A percentile compares a stretch with the other conserved stretches of the same genome.
Evolutionary conservation across 257 asterid species (phyloP).

Genomic region (Jaltomata sinuosa): DNA sequence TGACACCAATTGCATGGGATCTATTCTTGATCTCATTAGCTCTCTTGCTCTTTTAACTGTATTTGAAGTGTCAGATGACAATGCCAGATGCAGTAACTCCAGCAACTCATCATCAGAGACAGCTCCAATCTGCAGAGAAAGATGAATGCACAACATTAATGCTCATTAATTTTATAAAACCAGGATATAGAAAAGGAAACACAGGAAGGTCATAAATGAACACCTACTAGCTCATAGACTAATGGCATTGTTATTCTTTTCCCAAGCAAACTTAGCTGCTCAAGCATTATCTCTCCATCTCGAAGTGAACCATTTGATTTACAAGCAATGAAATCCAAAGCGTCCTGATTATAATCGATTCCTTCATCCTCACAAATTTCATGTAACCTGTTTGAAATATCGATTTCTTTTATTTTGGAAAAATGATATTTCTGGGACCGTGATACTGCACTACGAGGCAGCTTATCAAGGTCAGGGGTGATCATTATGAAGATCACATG

Average conservation of each 20-base stretch:
- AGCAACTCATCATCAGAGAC: conserved; percentile 89
- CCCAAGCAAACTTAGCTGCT: conserved; percentile 82
- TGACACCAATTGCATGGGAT: conserved; percentile 83
- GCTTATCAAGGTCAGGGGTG: conserved; percentile 59
- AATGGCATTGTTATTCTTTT: conserved; percentile 64
- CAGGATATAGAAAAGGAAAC: background rate
- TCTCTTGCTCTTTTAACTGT: conserved; percentile 81
- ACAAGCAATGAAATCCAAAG: conserved; percentile 54
- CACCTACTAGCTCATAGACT: conserved; percentile 74
- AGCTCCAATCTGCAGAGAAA: conserved; percentile 60
- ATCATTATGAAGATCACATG: conserved; percentile 56
- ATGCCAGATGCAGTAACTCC: conserved; percentile 62
- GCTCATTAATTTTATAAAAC: background rate
- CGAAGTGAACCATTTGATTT: conserved; percentile 79
- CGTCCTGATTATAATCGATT: conserved; percentile 52
- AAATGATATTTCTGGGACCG: conserved; percentile 49
- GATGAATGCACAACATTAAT: background rate
- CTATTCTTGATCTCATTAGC: conserved; percentile 69
- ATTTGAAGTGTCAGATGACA: conserved; percentile 77
- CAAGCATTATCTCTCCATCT: conserved; percentile 92
- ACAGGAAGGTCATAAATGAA: background rate
- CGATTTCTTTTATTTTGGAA: conserved; percentile 51
- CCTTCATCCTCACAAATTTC: conserved; percentile 60
- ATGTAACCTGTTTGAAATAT: conserved; percentile 29
- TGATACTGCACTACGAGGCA: conserved; percentile 51